These are phyloP conservation scores for Grigorovia humatica DNA, from an alignment of 805 yeast genomes.

Conservation along the genomic window DNA sequence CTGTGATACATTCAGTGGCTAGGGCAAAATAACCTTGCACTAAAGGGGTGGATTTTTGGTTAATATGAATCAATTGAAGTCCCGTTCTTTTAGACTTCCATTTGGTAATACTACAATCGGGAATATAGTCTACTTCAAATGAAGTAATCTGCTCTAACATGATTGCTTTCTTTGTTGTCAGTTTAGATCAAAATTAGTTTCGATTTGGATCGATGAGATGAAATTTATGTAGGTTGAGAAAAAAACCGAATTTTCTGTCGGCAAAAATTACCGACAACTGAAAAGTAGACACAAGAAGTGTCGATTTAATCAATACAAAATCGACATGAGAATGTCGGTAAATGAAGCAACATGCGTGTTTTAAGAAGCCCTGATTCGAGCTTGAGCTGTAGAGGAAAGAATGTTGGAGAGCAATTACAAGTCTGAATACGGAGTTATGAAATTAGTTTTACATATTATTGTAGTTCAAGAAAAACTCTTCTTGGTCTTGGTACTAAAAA, in stretches of 20 bases:
- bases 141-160: slow-evolving; percentile 29
- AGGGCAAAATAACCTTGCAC: slow-evolving; percentile 94
- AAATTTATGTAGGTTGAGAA: not conserved
- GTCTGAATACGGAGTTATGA: too few relatives aligned
- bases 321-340: too few relatives aligned
- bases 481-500: too few relatives aligned
- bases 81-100: slow-evolving; percentile 79
- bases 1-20: slow-evolving; percentile 81
- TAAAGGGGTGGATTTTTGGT: slow-evolving; percentile 68
- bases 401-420: too few relatives aligned
- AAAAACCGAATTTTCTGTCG: not conserved
- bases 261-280: not conserved
- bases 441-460: too few relatives aligned
- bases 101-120: slow-evolving; percentile 50
- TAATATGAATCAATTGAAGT: slow-evolving; percentile 63
- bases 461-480: too few relatives aligned
- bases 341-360: too few relatives aligned
- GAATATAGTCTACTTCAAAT: slow-evolving; percentile 67
- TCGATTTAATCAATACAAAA: too few relatives aligned
- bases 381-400: too few relatives aligned
- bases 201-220: not conserved
- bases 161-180: not conserved
- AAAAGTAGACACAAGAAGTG: too few relatives aligned
- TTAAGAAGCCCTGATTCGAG: too few relatives aligned
- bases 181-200: not conserved